These are phyloP conservation scores for Pythium guiyangense DNA, from an alignment of 352 stramenopile species.

Conservation along the genomic window DNA sequence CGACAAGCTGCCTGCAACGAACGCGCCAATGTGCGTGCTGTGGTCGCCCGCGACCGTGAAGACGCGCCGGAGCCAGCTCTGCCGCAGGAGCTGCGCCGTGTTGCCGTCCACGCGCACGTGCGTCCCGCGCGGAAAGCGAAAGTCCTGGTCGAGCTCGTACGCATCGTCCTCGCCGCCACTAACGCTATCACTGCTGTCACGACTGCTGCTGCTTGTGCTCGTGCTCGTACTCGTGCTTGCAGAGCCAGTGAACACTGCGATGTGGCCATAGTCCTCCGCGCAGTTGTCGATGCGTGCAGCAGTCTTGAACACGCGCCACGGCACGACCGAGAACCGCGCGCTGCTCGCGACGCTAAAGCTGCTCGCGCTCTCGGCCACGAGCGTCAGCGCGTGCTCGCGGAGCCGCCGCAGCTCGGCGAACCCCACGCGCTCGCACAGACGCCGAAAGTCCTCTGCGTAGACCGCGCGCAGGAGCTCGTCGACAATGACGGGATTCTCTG, in stretches of 20 bases:
- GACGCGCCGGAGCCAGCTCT: too few relatives aligned
- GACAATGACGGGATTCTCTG: too few relatives aligned
- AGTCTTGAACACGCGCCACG: conserved; percentile 39
- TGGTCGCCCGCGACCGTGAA: too few relatives aligned
- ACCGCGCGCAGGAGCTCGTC: too few relatives aligned
- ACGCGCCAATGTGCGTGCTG: too few relatives aligned
- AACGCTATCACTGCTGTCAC: not conserved
- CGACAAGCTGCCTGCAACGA: too few relatives aligned
- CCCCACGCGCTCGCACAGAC: conserved; percentile 30
- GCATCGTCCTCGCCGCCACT: not conserved
- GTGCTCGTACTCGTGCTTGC: not conserved
- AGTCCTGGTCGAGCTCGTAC: not conserved
- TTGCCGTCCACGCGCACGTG: too few relatives aligned
- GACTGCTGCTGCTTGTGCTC: not conserved
- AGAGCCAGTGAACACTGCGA: conserved; percentile 29
- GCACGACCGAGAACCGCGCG: conserved; percentile 19
- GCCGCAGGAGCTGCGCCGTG: too few relatives aligned
- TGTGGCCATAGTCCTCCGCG: conserved; percentile 55
- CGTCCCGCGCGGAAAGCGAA: too few relatives aligned
- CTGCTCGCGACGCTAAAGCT: too few relatives aligned
- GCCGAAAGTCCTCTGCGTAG: conserved; percentile 46
- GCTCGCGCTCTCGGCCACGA: too few relatives aligned
- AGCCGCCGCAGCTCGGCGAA: conserved; percentile 23
- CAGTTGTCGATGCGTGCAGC: conserved; percentile 28
- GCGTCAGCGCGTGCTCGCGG: too few relatives aligned